These are phyloP conservation scores for Pseudogymnoascus sp. DNA, from an alignment of 2,329 filamentous ascomycete genomes.

Conservation along the genomic window DNA sequence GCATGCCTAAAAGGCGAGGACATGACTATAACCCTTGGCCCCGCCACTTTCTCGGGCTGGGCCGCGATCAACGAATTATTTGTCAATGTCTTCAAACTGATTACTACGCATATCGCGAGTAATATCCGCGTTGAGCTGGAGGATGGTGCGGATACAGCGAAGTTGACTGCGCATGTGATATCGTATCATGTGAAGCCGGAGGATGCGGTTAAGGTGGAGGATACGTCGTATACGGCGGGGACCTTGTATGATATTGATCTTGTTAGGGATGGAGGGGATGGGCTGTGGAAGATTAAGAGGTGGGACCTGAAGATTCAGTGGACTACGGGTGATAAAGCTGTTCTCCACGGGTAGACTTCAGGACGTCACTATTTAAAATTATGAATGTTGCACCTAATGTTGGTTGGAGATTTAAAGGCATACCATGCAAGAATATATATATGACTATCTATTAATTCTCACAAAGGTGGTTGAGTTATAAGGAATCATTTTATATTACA, in stretches of 20 bases:
- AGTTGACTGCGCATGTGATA: constrained; percentile 22
- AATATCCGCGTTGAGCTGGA: constrained; percentile 27
- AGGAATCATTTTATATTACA: not conserved
- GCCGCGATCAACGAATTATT: constrained; percentile 14
- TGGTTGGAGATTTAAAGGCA: not conserved
- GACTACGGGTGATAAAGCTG: constrained; percentile 25
- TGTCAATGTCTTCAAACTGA: constrained; percentile 21
- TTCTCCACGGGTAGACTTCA: not conserved
- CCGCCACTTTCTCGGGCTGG: constrained; percentile 10
- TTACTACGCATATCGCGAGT: constrained; percentile 29
- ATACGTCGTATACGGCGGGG: constrained; percentile 22
- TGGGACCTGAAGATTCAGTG: constrained; percentile 28
- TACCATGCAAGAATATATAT: not conserved
- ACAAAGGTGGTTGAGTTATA: not conserved
- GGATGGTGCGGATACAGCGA: constrained; percentile 23
- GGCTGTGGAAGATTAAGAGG: constrained; percentile 31
- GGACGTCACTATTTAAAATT: not conserved
- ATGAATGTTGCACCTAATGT: not conserved
- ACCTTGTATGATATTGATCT: constrained; percentile 28
- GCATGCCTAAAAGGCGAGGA: constrained; percentile 16
- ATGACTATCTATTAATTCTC: not conserved
- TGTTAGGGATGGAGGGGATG: constrained; percentile 24
- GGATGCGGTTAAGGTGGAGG: constrained; percentile 23
- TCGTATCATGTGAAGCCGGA: constrained; percentile 27
- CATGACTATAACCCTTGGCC: constrained; percentile 12